Evolutionary conservation across 2,329 filamentous ascomycete species (phyloP).

Genomic region (Apiospora phragmitis): DNA sequence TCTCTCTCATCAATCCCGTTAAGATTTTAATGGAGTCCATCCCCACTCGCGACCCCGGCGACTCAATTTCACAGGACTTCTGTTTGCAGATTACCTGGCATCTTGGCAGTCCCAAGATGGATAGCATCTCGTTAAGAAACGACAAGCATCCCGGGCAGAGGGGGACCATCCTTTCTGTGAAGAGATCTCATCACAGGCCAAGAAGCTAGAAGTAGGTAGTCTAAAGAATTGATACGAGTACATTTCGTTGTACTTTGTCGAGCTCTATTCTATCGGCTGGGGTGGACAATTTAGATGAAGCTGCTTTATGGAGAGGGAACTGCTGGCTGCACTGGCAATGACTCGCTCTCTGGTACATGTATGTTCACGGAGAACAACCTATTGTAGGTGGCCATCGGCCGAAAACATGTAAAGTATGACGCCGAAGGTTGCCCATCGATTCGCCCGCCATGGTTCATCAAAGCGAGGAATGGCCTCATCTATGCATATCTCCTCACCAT

Average conservation of each 20-base stretch:
- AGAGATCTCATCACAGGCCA: not conserved
- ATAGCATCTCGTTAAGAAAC: not conserved
- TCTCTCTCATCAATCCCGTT: not conserved
- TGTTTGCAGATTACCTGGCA: not conserved
- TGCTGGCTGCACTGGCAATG: not conserved
- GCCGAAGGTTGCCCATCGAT: not conserved
- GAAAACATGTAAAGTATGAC: not conserved
- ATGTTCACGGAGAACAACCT: not conserved
- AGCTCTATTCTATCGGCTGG: not conserved
- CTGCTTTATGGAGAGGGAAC: not conserved
- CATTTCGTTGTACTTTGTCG: not conserved
- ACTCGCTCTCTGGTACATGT: not conserved
- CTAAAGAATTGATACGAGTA: no score
- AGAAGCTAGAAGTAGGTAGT: no score
- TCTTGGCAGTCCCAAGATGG: conserved; percentile 5
- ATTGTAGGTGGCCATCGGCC: not conserved
- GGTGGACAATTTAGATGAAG: not conserved
- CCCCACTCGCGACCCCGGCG: not conserved
- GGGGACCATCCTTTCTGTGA: not conserved
- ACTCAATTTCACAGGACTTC: not conserved
- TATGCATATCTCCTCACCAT: not conserved
- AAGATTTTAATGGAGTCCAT: not conserved
- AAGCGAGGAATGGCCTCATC: not conserved
- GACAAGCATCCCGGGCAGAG: not conserved
- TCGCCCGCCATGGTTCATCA: not conserved